Base-by-base conservation (phyloP, 305 asterid genomes). In the Fraxinus albicans region DNA sequence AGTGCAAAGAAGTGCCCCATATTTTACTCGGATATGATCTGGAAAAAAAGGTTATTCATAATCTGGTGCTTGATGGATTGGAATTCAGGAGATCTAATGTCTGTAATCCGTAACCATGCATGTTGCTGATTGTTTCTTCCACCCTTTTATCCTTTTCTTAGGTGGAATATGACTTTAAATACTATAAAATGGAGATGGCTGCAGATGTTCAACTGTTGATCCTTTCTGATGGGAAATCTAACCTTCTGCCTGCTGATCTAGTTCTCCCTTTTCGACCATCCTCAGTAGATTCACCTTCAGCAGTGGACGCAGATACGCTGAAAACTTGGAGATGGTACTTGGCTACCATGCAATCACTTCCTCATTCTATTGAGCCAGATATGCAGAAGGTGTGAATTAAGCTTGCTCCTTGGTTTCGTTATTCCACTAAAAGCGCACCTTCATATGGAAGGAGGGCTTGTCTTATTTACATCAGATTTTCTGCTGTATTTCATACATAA, bases 301-400 rank as follows among this genome's bases (percentile, higher is more conserved):
- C 53, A 79, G 90, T 83, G 76, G 84, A 87, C 83, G 90, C 84
- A 38, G 92, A 90, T 36, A 76, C 83, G 79, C 81, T 92, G 84
- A 86, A 86, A 84, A 87, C 91, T 86, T 96, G 97, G 97, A 93
- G 98, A 87, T 96, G 96, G 96, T 96, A 96, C 85, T 86, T 96
- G 88, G 97, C 95, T 79, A 88, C 97, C 77, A 86, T 94, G 93
- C 91, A 92, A 89, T 89, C 90, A 42, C 82, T 92, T 69, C 84
- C 97, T 31, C 98, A 96, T 88, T 80, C 94, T 27, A 94, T 94
- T 36, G 97, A 85, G 82, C 89, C 92, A 21, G 88, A 88, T 13
- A 84, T 94, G 93, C 97, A 93, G 88, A 92, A 93, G 98, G 98
- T 93, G 76, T 31, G 81, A 69, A 53, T 65, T 77, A 73, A 85